phyloP scores from a whole-genome alignment of 73 alveolate species.

The Paramecium sexaurelia region DNA sequence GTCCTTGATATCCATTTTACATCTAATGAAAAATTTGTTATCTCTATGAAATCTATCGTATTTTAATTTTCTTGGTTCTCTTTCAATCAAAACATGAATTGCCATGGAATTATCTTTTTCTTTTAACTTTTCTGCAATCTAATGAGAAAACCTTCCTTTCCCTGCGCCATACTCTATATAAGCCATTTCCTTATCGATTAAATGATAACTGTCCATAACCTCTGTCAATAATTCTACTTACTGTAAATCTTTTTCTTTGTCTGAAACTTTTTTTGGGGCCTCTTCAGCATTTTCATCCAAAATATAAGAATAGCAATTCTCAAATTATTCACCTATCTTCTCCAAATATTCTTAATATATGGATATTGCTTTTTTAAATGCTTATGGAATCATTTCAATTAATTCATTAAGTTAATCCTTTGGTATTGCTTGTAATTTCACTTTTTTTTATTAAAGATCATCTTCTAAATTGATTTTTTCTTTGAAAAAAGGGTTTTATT shows the following conservation, averaged over 20 bases:
- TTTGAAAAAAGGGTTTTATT: constrained; percentile 62
- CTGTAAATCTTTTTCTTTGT: constrained; percentile 53
- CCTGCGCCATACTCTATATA: constrained; percentile 92
- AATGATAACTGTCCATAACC: constrained; percentile 59
- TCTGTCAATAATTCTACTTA: constrained; percentile 61
- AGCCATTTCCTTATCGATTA: constrained; percentile 58
- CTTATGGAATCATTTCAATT: neutral
- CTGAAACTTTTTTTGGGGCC: constrained; percentile 20
- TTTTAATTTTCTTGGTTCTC: constrained; percentile 79
- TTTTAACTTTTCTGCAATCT: constrained; percentile 67
- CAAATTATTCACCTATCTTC: neutral
- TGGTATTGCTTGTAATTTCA: neutral
- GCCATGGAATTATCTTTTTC: constrained; percentile 46
- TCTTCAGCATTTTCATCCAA: constrained; percentile 38
- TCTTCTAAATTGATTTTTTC: constrained; percentile 66
- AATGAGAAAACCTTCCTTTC: constrained; percentile 80
- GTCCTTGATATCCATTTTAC: constrained; percentile 80
- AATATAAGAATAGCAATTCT: constrained; percentile 6
- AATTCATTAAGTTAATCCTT: constrained; percentile 9
- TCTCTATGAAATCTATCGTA: constrained; percentile 76
- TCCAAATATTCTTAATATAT: constrained; percentile 12
- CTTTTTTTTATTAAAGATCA: neutral
- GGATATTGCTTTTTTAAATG: neutral
- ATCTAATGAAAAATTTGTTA: constrained; percentile 61
- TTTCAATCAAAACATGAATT: constrained; percentile 74